Conservation (phyloP, 2,329 filamentous ascomycete species). For the Graphilbum ipis-grandicollis region DNA sequence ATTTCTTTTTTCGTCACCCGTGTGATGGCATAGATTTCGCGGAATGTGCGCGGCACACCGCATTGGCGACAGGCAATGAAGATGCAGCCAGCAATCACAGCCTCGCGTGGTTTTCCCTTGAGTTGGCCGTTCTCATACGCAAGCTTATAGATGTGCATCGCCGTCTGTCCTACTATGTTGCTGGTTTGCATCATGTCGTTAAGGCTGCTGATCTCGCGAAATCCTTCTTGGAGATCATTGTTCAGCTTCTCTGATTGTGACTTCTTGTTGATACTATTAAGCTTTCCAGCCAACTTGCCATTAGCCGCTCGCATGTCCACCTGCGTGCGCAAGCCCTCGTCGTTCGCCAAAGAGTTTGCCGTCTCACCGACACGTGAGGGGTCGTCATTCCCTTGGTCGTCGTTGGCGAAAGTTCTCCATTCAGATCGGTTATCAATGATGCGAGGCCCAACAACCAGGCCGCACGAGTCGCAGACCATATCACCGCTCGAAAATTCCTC, state of each 20-base stretch:
- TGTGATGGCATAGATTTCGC: slow-evolving; percentile 85
- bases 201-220: slow-evolving; percentile 71
- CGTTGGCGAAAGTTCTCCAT: slow-evolving; percentile 97
- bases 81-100: slow-evolving; percentile 88
- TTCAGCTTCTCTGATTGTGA: slow-evolving; percentile 12
- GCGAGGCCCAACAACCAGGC: slow-evolving; percentile 74
- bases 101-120: slow-evolving; percentile 89
- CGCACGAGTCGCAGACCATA: slow-evolving; percentile 83
- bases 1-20: slow-evolving; percentile 96
- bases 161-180: slow-evolving; percentile 67
- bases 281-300: slow-evolving; percentile 11
- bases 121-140: slow-evolving; percentile 85
- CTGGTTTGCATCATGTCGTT: slow-evolving; percentile 75
- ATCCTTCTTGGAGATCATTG: slow-evolving; percentile 47
- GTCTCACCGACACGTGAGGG: slow-evolving; percentile 96
- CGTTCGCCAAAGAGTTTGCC: slow-evolving; percentile 51
- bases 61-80: slow-evolving; percentile 94
- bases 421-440: slow-evolving; percentile 93
- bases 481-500: slow-evolving; percentile 89
- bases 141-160: slow-evolving; percentile 90
- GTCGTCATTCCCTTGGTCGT: slow-evolving; percentile 91
- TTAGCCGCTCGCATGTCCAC: slow-evolving; percentile 11
- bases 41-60: slow-evolving; percentile 73
- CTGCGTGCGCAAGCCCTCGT: slow-evolving; percentile 11
- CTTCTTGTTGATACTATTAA: slow-evolving; percentile 14